Evolutionary conservation across 2,329 filamentous ascomycete genomes (phyloP).

Genomic region (Chrysosphaeria jannelii): DNA sequence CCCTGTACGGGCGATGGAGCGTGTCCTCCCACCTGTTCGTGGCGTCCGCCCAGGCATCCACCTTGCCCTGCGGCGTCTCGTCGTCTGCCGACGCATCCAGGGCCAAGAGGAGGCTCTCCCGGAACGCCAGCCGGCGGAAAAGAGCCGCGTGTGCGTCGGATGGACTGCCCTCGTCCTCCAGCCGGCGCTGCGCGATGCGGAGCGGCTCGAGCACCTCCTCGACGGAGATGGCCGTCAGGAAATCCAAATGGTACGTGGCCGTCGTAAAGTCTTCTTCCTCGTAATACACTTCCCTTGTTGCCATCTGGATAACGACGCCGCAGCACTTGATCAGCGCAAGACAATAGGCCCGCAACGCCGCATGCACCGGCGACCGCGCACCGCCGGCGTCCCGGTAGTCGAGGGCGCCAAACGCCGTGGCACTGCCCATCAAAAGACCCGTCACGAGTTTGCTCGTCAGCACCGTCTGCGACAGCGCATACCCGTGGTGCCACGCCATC

Average conservation of each 20-base stretch:
- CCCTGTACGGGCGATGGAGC: too few species aligned
- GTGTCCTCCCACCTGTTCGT: too few species aligned
- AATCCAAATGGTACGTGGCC: conserved; percentile 55
- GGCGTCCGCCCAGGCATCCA: conserved; percentile 21
- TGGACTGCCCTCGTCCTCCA: conserved; percentile 14
- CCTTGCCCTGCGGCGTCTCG: conserved; percentile 14
- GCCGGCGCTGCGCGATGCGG: conserved; percentile 19
- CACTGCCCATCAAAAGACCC: conserved; percentile 43
- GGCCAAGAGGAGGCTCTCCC: conserved; percentile 28
- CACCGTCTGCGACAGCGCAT: conserved; percentile 77
- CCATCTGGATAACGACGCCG: conserved; percentile 43
- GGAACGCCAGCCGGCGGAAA: conserved; percentile 30
- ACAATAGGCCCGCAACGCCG: conserved; percentile 60
- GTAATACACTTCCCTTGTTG: conserved; percentile 66
- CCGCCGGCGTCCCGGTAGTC: not conserved
- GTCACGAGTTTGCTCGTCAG: conserved; percentile 85
- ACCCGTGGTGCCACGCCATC: conserved; percentile 95
- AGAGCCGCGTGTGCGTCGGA: conserved; percentile 23
- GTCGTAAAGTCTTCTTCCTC: conserved; percentile 97
- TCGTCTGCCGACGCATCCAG: conserved; percentile 17
- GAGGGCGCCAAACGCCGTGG: not conserved
- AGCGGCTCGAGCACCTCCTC: conserved; percentile 24
- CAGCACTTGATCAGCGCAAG: conserved; percentile 61
- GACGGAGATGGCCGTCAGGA: conserved; percentile 33
- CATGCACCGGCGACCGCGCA: conserved; percentile 9